phyloP scores from a whole-genome alignment of 352 stramenopile species.

The Aphanomyces astaci region DNA sequence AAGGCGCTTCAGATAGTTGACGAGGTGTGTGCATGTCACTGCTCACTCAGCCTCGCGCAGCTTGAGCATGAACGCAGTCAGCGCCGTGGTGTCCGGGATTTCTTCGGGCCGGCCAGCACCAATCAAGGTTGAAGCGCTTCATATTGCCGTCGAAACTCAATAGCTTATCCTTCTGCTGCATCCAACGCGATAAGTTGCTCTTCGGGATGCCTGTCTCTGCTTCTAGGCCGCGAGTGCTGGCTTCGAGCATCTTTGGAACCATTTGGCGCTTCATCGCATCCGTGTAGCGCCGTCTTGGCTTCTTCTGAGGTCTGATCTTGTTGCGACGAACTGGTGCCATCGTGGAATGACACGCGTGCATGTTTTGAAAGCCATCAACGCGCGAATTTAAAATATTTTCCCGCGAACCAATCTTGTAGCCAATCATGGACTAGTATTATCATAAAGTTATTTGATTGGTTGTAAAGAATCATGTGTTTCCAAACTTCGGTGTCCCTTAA shows the following conservation, averaged over 20 bases:
- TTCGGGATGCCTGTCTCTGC: background rate
- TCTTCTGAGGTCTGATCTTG: background rate
- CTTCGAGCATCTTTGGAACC: background rate
- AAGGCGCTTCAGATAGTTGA: background rate
- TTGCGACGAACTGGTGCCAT: background rate
- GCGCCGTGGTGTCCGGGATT: background rate
- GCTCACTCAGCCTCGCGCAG: background rate
- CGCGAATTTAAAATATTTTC: background rate
- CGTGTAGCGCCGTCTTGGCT: background rate
- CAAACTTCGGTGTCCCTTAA: background rate
- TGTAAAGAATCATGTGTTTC: background rate
- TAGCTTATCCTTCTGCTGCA: background rate
- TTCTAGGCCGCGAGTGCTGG: background rate
- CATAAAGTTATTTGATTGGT: background rate
- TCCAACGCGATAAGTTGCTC: background rate
- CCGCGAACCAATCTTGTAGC: background rate
- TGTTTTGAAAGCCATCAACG: background rate
- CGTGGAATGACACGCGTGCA: slow-evolving; percentile 24
- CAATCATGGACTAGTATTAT: background rate
- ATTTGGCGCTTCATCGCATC: background rate
- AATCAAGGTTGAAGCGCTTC: background rate
- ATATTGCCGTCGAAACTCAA: background rate
- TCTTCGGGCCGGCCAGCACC: background rate
- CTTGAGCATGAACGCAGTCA: background rate
- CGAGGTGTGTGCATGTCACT: background rate